Base-by-base conservation (phyloP, 1,284 basidiomycete genomes). In the Marasmius oreades region DNA sequence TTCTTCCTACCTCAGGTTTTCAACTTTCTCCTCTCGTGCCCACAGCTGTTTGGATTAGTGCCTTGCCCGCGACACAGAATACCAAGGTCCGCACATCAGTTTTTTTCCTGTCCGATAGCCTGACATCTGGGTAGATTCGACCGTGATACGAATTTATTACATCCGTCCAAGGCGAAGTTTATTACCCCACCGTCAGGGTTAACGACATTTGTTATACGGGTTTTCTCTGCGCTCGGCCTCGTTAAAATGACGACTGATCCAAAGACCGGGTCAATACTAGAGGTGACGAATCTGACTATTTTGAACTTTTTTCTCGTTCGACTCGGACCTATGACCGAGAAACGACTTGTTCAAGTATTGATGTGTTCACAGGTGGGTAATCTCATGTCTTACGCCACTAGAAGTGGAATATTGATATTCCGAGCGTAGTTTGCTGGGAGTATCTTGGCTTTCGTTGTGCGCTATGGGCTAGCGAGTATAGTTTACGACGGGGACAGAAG, bases 1-100 rank as follows among this genome's bases (percentile, higher is more conserved):
- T 98, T 99, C 79, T 99, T 99, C 77, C 79, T 98, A 33, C 97
- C 97, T 4, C 97, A 99, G 69, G 90, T 98, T 61, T 93, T 98
- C 84, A 99, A 99, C 72, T 99, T 99, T 66, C 52, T 98, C 43
- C 78, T 98, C 37, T 97, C 94, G 22, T 93, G 90, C 63, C 97
- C 97, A 3, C 97, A 99, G 69, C 75, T 99, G 1, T 98, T 98
- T 67, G 92, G 92, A 1, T 71, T 99, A 8, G 92, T 99, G 6
- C 90, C 91, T 0, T 98, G 95, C 66, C 97, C 97, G 1, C 77
- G 97, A 44, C 97, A 99, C 73, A 83, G 97, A 28, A 80, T 99
- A 14, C 97, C 97, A 53, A 82, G 84, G 92, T 93, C 24, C 23
- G 20, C 12, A 51, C n/a, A 47, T n/a, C 46, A 20, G 24, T 45